Percentiles rank a stretch among this genome's conserved stretches.
Conservation (phyloP, 768 basidiomycete genomes). For the Omphalotus guepiniiformis region DNA sequence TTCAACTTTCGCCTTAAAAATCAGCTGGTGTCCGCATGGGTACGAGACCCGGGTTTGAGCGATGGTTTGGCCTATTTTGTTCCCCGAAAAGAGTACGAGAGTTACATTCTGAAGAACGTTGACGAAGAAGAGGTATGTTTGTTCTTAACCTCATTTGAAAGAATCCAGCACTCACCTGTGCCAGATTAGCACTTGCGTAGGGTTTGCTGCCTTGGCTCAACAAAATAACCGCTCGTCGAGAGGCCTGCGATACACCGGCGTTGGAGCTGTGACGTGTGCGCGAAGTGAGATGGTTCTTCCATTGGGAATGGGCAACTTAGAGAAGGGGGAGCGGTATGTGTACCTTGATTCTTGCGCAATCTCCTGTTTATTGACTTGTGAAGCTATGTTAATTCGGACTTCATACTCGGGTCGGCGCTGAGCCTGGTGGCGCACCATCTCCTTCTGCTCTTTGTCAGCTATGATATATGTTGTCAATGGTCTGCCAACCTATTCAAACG, state of each 20-base stretch:
- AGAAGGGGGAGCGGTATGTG: background rate
- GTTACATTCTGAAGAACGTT: slow-evolving; percentile 1
- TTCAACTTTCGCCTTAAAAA: background rate
- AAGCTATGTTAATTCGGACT: background rate
- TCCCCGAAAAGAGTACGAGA: slow-evolving; percentile 5
- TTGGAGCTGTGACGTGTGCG: background rate
- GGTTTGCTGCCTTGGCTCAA: background rate
- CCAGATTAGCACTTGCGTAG: background rate
- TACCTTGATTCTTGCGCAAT: background rate
- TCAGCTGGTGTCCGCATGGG: background rate
- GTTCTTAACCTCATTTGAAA: too few species aligned
- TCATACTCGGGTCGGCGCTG: background rate
- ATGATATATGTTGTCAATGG: background rate
- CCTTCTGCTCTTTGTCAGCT: background rate
- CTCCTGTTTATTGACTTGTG: background rate
- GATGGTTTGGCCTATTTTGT: slow-evolving; percentile 13
- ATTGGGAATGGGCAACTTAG: background rate
- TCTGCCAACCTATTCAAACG: background rate
- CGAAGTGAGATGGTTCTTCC: background rate
- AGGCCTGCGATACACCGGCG: background rate
- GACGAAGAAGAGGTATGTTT: background rate
- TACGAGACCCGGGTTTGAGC: background rate
- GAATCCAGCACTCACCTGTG: too few species aligned
- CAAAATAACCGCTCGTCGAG: background rate
- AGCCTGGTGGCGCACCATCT: background rate